Evolutionary conservation across 176 grass and related monocot genomes (phyloP).

Genomic region (Juncus effusus): DNA sequence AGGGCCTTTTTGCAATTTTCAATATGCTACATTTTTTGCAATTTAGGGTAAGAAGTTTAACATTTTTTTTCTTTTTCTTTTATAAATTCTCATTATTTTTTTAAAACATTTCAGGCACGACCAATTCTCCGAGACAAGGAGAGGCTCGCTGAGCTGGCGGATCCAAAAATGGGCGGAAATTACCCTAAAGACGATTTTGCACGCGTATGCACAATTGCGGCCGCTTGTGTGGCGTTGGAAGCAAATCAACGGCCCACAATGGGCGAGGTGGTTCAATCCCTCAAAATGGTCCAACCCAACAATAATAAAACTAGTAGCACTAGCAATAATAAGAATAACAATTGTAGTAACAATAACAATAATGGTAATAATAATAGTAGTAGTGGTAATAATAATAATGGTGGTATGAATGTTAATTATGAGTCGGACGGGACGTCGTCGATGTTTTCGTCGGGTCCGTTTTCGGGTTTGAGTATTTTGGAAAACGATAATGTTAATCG

Average conservation of each 20-base stretch:
- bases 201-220: slow-evolving; percentile 84
- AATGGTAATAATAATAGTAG: not conserved
- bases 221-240: slow-evolving; percentile 89
- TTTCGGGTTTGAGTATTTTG: slow-evolving; percentile 89
- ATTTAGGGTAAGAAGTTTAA: too few species aligned
- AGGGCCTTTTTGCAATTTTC: too few species aligned
- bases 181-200: slow-evolving; percentile 92
- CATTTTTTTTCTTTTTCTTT: too few species aligned
- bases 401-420: slow-evolving; percentile 39
- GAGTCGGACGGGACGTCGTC: slow-evolving; percentile 94
- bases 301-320: slow-evolving; percentile 1
- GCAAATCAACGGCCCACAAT: slow-evolving; percentile 93
- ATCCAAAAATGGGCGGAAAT: slow-evolving; percentile 55
- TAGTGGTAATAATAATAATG: too few species aligned
- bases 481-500: slow-evolving; percentile 74
- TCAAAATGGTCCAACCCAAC: slow-evolving; percentile 92
- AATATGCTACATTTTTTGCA: too few species aligned
- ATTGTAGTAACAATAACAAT: slow-evolving; percentile 18
- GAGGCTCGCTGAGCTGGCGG: slow-evolving; percentile 76
- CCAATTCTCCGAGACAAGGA: slow-evolving; percentile 89
- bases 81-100: not conserved
- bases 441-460: slow-evolving; percentile 94
- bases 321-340: slow-evolving; percentile 18
- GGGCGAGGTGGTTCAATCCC: slow-evolving; percentile 98
- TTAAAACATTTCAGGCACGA: slow-evolving; percentile 43